Evolutionary conservation across 192 early-diverging fungal species (phyloP), one percentile per base, ranked within the genome.

Genomic region (Pilaira anomala): DNA sequence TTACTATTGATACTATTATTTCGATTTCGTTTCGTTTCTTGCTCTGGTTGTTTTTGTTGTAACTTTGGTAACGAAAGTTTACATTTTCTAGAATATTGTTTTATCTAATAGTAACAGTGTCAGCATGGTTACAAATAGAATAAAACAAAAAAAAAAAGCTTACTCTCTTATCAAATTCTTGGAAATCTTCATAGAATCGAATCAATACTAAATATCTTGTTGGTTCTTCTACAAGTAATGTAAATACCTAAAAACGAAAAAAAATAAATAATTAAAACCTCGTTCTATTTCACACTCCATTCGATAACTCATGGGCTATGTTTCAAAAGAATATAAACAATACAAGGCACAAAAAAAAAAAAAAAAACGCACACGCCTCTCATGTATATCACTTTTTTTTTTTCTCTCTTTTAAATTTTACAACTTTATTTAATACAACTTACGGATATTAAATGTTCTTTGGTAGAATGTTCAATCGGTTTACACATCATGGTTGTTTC

Each of bases 131-230:
- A n/a, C n/a, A n/a, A n/a, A n/a, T n/a, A n/a, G 28, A 25, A 50
- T 18, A 25, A 30, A 26, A 33, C 19, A 30, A 3, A 22, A 16
- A 13, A 40, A 26, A 52, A 28, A 25, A 14, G 14, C 14, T 57
- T 67, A 71, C 74, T 68, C 22, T 71, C 60, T 67, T 58, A 44
- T 76, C 67, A 64, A 76, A 76, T 21, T 69, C 67, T 44, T 56
- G 51, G 64, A 76, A 76, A 21, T 76, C 74, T 22, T 60, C 36
- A 41, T 71, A 63, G 54, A 71, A 76, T n/a, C 74, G 68, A 28
- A 67, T 65, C 18, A 76, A 36, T n/a, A 41, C 62, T 25, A 60
- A 60, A 33, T 64, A 70, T 18, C 60, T 51, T 16, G 56, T 63
- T 9, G 62, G 56, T 49, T 75, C 73, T 53, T 75, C 73, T 25